phyloP scores from a whole-genome alignment of 176 grass and related monocot species.

The Raddia guianensis region DNA sequence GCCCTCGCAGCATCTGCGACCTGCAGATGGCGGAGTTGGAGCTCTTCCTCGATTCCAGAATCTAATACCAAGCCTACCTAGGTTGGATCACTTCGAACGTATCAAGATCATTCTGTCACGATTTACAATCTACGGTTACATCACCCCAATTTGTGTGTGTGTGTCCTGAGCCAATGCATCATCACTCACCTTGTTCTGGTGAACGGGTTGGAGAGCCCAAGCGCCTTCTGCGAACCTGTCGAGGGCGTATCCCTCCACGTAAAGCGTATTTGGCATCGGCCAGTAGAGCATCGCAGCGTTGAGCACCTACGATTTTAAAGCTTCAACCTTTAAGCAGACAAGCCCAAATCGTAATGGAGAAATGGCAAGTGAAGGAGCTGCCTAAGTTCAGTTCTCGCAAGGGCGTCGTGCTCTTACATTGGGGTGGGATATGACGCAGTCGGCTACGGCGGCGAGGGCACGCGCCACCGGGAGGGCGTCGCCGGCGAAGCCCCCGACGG shows the following conservation, averaged over 20 bases:
- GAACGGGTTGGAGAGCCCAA: constrained; percentile 84
- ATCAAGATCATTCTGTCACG: not conserved
- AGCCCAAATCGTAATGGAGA: constrained; percentile 2
- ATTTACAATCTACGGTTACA: not conserved
- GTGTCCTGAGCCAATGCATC: not conserved
- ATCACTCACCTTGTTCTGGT: constrained; percentile 79
- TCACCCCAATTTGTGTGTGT: not conserved
- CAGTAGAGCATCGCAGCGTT: constrained; percentile 95
- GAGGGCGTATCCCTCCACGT: constrained; percentile 88
- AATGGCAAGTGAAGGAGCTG: not conserved
- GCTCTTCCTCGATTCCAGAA: constrained; percentile 84
- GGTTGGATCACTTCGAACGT: constrained; percentile 17
- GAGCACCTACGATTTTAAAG: constrained; percentile 53
- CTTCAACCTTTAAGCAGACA: not conserved
- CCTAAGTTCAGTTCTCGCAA: not conserved
- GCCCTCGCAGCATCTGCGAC: constrained; percentile 81
- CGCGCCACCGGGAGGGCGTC: constrained; percentile 87
- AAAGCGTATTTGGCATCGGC: constrained; percentile 82
- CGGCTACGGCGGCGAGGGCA: constrained; percentile 58
- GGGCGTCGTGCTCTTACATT: constrained; percentile 47
- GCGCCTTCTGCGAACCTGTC: constrained; percentile 76
- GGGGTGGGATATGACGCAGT: constrained; percentile 92
- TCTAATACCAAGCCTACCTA: constrained; percentile 95
- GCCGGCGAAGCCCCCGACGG: constrained; percentile 83
- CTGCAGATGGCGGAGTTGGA: constrained; percentile 79